A percentile compares a stretch with the other conserved stretches of the same genome.
Conservation (phyloP, 208 protist genomes). For the Strigomonas galati region DNA sequence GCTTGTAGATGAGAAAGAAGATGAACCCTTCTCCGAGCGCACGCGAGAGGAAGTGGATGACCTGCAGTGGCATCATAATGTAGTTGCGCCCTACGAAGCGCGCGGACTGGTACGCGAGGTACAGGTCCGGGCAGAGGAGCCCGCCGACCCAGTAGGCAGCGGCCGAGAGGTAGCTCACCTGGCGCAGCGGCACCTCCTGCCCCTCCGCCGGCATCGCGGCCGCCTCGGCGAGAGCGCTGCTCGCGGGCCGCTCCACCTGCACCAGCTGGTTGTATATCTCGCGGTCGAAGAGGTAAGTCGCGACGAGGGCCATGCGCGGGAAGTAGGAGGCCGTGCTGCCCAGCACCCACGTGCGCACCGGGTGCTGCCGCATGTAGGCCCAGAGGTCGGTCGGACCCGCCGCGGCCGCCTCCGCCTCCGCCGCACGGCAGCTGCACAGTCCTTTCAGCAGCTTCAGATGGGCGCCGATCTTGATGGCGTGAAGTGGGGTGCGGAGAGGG, state of each 20-base stretch:
- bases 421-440: constrained; percentile 22
- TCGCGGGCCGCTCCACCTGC: constrained; percentile 5
- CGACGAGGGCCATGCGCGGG: constrained; percentile 38
- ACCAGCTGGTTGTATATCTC: constrained; percentile 31
- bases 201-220: neutral
- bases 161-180: neutral
- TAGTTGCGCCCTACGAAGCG: constrained; percentile 36
- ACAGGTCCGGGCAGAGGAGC: constrained; percentile 41
- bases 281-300: constrained; percentile 35
- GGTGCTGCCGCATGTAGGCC: constrained; percentile 37
- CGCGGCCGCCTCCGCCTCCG: neutral
- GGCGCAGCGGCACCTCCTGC: neutral
- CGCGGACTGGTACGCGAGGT: constrained; percentile 29
- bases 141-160: constrained; percentile 31
- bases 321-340: constrained; percentile 38
- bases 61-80: constrained; percentile 36
- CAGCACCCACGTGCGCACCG: constrained; percentile 35
- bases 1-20: constrained; percentile 25
- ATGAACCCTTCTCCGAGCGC: constrained; percentile 38
- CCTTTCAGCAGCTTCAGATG: constrained; percentile 43
- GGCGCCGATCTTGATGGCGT: constrained; percentile 48
- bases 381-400: constrained; percentile 25
- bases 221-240: constrained; percentile 9
- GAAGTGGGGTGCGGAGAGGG: constrained; percentile 45
- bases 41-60: constrained; percentile 42